phyloP scores from a whole-genome alignment of 352 stramenopile species.

The Phytophthora ohioensis region DNA sequence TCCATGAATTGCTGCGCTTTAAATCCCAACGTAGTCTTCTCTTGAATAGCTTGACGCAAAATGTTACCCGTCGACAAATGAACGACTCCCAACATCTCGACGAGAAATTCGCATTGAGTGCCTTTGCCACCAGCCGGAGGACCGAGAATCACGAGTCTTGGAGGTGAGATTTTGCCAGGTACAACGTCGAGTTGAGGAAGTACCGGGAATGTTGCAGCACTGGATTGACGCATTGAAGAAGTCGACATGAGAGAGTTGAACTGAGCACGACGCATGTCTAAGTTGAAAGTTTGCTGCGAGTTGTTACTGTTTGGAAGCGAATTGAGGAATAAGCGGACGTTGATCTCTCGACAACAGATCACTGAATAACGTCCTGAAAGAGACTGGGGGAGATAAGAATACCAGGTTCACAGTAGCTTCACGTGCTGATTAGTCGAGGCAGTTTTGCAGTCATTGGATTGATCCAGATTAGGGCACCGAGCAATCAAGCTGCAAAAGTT shows the following conservation, averaged over 20 bases:
- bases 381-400: constrained; percentile 32
- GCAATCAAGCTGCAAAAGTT: too few species aligned
- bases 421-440: constrained; percentile 20
- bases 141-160: constrained; percentile 88
- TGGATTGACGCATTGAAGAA: constrained; percentile 20
- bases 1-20: constrained; percentile 93
- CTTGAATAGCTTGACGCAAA: constrained; percentile 87
- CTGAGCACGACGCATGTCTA: constrained; percentile 7
- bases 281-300: neutral
- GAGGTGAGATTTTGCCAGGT: constrained; percentile 23
- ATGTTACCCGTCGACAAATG: constrained; percentile 95
- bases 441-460: neutral
- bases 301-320: constrained; percentile 13
- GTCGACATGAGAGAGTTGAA: neutral
- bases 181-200: neutral
- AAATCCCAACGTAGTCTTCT: constrained; percentile 54
- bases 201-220: neutral
- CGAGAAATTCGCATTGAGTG: constrained; percentile 94
- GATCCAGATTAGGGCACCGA: too few species aligned
- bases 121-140: constrained; percentile 94
- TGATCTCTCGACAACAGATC: neutral
- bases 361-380: constrained; percentile 18
- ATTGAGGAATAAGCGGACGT: constrained; percentile 22
- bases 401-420: constrained; percentile 2
- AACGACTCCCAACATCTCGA: constrained; percentile 88